These are phyloP conservation scores for Cadophora gregata DNA, from an alignment of 2,329 filamentous ascomycete genomes.

Conservation along the genomic window DNA sequence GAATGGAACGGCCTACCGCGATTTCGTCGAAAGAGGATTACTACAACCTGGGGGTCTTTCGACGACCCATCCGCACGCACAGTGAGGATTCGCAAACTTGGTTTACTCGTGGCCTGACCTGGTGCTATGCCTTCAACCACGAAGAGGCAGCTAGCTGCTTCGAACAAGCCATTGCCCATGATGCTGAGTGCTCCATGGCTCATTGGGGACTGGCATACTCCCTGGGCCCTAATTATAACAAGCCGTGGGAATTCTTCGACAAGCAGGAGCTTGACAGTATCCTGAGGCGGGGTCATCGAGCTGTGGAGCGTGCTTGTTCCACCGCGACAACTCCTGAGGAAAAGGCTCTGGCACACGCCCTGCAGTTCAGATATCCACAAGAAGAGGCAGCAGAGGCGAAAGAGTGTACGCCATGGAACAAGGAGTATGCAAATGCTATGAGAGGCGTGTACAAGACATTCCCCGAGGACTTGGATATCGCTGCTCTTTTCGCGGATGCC, in stretches of 20 bases:
- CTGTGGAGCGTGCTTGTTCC: slow-evolving; percentile 52
- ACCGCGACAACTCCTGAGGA: slow-evolving; percentile 55
- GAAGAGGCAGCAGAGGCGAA: slow-evolving; percentile 47
- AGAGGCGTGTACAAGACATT: slow-evolving; percentile 57
- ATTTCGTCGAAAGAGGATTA: slow-evolving; percentile 28
- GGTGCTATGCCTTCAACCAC: slow-evolving; percentile 80
- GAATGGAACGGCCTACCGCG: background rate
- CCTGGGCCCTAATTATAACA: slow-evolving; percentile 79
- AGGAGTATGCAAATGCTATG: slow-evolving; percentile 68
- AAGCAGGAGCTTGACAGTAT: slow-evolving; percentile 60
- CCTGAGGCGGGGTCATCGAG: slow-evolving; percentile 54
- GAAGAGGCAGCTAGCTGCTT: slow-evolving; percentile 73
- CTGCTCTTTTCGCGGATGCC: slow-evolving; percentile 66
- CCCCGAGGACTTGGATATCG: slow-evolving; percentile 65
- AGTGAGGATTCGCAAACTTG: slow-evolving; percentile 62
- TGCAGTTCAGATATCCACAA: slow-evolving; percentile 66
- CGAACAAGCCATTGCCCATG: slow-evolving; percentile 59
- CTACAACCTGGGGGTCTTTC: slow-evolving; percentile 62
- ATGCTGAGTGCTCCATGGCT: slow-evolving; percentile 64
- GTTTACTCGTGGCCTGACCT: slow-evolving; percentile 76
- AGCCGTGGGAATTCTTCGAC: slow-evolving; percentile 77
- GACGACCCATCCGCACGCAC: slow-evolving; percentile 59
- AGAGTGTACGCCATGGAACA: slow-evolving; percentile 61
- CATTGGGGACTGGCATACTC: slow-evolving; percentile 76
- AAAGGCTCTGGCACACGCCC: slow-evolving; percentile 65